These are phyloP conservation scores for Aspergillus ustus DNA, from an alignment of 2,329 filamentous ascomycete species.

Conservation along the genomic window DNA sequence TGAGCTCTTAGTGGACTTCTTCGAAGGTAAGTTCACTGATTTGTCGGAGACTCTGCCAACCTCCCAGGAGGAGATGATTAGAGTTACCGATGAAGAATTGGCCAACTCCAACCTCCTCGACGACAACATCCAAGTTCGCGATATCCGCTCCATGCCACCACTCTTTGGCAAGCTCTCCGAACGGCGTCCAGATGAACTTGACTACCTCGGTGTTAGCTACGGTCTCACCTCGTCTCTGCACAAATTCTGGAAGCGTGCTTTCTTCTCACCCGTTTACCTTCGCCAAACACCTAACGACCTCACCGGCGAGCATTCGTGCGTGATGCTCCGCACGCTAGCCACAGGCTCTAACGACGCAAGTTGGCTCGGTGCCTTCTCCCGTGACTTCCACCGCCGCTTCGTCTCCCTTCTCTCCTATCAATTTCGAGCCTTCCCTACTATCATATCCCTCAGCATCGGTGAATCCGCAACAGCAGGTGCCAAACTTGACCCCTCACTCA, in stretches of 20 bases:
- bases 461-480: constrained; percentile 79
- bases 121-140: constrained; percentile 87
- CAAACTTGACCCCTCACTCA: constrained; percentile 64
- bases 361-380: constrained; percentile 89
- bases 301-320: constrained; percentile 95
- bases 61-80: constrained; percentile 65
- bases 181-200: constrained; percentile 75
- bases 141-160: constrained; percentile 89
- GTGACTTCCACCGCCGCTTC: constrained; percentile 95
- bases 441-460: constrained; percentile 83
- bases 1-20: constrained; percentile 86
- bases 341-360: constrained; percentile 66
- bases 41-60: constrained; percentile 72
- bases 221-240: constrained; percentile 85
- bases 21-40: constrained; percentile 87
- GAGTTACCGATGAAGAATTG: constrained; percentile 82
- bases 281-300: constrained; percentile 95
- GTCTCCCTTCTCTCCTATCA: constrained; percentile 87
- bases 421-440: constrained; percentile 79
- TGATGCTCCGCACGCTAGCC: constrained; percentile 85
- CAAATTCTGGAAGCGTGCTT: constrained; percentile 93
- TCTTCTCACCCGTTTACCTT: constrained; percentile 88
- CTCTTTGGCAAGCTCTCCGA: constrained; percentile 88
- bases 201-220: constrained; percentile 95
- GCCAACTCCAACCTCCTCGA: constrained; percentile 75